Evolutionary conservation across 352 stramenopile species (phyloP).

Genomic region (Poterioochromonas sp.): DNA sequence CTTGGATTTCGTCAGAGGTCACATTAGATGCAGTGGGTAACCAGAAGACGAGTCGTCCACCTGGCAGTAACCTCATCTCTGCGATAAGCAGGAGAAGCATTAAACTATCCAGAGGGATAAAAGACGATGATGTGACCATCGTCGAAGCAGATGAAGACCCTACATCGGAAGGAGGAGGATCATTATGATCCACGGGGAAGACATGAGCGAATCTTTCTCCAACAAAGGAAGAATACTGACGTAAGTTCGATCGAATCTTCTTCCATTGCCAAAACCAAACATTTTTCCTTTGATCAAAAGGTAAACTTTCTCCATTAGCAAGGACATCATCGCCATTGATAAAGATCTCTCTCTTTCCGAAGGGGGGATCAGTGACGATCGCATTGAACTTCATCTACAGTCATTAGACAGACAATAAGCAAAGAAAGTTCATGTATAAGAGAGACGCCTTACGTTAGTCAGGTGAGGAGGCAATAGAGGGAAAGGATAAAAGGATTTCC

Average conservation of each 20-base stretch:
- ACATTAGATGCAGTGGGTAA: no score
- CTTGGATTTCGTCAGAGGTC: no score
- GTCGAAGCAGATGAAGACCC: not conserved
- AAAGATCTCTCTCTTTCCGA: not conserved
- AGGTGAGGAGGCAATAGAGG: not conserved
- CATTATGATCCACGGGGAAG: not conserved
- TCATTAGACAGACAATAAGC: not conserved
- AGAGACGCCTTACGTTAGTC: not conserved
- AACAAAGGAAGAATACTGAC: no score
- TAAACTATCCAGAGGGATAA: not conserved
- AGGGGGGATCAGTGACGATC: constrained; percentile 9
- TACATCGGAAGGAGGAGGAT: not conserved
- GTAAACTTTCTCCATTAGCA: not conserved
- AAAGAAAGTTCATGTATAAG: not conserved
- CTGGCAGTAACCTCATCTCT: not conserved
- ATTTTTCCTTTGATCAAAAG: no score
- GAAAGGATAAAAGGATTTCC: not conserved
- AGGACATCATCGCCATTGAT: not conserved
- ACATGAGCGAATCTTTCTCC: no score
- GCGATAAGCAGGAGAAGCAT: not conserved
- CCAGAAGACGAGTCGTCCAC: not conserved
- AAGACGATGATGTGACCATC: not conserved
- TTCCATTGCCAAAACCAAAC: no score
- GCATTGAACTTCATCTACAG: not conserved
- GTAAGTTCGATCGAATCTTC: no score